phyloP scores from a whole-genome alignment of 768 basidiomycete species.

The Mycena crocata region DNA sequence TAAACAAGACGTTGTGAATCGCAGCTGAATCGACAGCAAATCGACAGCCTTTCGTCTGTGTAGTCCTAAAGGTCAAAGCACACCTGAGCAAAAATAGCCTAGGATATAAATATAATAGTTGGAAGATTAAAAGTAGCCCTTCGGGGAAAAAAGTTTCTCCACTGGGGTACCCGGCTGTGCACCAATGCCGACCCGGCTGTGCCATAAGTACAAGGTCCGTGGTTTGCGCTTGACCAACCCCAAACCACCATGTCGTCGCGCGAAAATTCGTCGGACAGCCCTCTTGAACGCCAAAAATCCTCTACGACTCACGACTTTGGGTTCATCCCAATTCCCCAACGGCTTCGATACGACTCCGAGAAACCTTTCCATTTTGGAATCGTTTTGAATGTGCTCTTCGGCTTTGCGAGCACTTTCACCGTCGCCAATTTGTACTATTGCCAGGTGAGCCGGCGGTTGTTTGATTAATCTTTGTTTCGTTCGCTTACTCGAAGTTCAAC shows the following conservation, averaged over 20 bases:
- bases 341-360: constrained; percentile 62
- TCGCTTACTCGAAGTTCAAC: not conserved
- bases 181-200: not conserved
- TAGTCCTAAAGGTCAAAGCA: too few relatives aligned
- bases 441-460: constrained; percentile 54
- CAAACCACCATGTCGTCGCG: constrained; percentile 12
- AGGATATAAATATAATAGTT: too few relatives aligned
- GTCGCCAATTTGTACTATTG: constrained; percentile 88
- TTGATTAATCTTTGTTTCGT: too few relatives aligned
- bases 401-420: constrained; percentile 69
- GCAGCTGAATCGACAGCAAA: too few relatives aligned
- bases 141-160: constrained; percentile 13
- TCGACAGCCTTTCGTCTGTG: too few relatives aligned
- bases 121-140: too few relatives aligned
- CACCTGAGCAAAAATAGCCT: too few relatives aligned
- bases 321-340: constrained; percentile 71
- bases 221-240: not conserved
- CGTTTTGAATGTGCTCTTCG: constrained; percentile 68
- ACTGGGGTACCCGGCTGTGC: not conserved
- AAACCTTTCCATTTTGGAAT: constrained; percentile 65
- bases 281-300: not conserved
- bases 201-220: too few relatives aligned
- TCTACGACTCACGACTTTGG: constrained; percentile 61
- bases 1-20: too few relatives aligned
- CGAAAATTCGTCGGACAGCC: not conserved